Conservation (phyloP, 805 yeast genomes). For the Candida lessepsii region DNA sequence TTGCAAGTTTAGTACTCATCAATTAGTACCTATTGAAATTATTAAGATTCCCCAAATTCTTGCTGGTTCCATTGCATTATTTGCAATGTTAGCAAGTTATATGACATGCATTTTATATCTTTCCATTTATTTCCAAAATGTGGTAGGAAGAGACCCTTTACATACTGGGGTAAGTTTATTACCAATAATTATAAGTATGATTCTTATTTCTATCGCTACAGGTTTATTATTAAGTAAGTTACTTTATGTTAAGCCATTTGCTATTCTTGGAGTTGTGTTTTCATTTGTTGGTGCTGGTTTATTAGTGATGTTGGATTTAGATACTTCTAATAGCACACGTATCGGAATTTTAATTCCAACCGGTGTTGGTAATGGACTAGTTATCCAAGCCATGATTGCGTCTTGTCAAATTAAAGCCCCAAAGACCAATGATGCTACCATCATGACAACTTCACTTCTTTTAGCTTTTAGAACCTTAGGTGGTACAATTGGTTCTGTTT, state of each 20-base stretch:
- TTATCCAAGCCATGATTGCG: slow-evolving; percentile 45
- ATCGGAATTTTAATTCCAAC: slow-evolving; percentile 46
- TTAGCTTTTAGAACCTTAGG: slow-evolving; percentile 46
- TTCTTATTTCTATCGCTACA: slow-evolving; percentile 30
- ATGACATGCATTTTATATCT: slow-evolving; percentile 27
- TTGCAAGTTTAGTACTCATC: slow-evolving; percentile 38
- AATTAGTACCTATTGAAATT: slow-evolving; percentile 47
- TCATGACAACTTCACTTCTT: slow-evolving; percentile 46
- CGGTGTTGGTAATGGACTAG: slow-evolving; percentile 50
- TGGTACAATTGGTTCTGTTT: slow-evolving; percentile 41
- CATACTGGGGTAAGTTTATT: slow-evolving; percentile 46
- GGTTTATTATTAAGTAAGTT: slow-evolving; percentile 41
- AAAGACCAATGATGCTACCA: slow-evolving; percentile 47
- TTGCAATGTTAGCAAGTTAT: slow-evolving; percentile 36
- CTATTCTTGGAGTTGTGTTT: slow-evolving; percentile 25
- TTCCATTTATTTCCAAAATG: slow-evolving; percentile 49
- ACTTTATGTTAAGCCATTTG: slow-evolving; percentile 42
- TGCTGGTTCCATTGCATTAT: slow-evolving; percentile 35
- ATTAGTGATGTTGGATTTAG: slow-evolving; percentile 37
- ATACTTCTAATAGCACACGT: slow-evolving; percentile 33
- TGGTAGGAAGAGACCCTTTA: slow-evolving; percentile 40
- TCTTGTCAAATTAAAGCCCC: slow-evolving; percentile 52
- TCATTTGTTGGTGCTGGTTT: slow-evolving; percentile 45
- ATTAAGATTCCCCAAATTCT: slow-evolving; percentile 35
- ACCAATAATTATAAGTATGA: slow-evolving; percentile 44